A percentile compares a stretch with the other conserved stretches of the same genome.
These are phyloP conservation scores for Thymus quinquecostatus DNA, from an alignment of 257 asterid species.

Conservation along the genomic window DNA sequence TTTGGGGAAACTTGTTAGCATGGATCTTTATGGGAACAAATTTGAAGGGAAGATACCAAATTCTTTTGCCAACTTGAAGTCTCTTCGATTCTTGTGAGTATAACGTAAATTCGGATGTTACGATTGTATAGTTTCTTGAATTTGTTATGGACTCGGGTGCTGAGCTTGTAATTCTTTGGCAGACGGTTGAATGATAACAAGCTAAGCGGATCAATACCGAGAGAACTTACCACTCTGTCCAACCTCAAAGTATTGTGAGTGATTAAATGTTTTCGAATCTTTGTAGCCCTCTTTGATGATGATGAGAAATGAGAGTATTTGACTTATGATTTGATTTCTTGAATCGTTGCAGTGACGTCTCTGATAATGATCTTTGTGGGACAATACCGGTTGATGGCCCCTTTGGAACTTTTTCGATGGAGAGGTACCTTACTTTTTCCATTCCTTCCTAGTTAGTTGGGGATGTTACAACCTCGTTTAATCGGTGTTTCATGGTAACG, in stretches of 20 bases:
- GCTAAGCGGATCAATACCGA: conserved; percentile 81
- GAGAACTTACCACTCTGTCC: conserved; percentile 77
- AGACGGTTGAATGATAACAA: conserved; percentile 79
- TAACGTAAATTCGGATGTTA: neutral
- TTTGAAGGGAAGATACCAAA: conserved; percentile 70
- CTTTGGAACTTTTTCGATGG: conserved; percentile 66
- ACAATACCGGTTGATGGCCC: conserved; percentile 94
- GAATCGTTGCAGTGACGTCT: conserved; percentile 69
- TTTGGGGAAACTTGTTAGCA: conserved; percentile 67
- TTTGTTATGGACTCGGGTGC: neutral
- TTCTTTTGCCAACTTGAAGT: conserved; percentile 68
- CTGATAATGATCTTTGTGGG: conserved; percentile 82
- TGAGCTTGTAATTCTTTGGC: conserved; percentile 19
- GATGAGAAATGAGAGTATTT: neutral
- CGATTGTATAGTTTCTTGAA: neutral
- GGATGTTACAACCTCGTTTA: neutral
- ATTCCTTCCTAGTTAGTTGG: neutral
- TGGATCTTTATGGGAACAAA: conserved; percentile 79
- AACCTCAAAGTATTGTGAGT: conserved; percentile 81
- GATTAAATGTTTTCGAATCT: conserved; percentile 36
- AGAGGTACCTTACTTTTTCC: conserved; percentile 48
- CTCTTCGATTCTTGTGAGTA: conserved; percentile 79
- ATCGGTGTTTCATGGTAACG: neutral
- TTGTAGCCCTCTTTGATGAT: too few relatives aligned
- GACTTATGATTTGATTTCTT: conserved; percentile 14